Percentiles rank a stretch among this genome's conserved stretches.
phyloP scores from a whole-genome alignment of 2,329 filamentous ascomycete species.

The Stemphylium lycopersici region DNA sequence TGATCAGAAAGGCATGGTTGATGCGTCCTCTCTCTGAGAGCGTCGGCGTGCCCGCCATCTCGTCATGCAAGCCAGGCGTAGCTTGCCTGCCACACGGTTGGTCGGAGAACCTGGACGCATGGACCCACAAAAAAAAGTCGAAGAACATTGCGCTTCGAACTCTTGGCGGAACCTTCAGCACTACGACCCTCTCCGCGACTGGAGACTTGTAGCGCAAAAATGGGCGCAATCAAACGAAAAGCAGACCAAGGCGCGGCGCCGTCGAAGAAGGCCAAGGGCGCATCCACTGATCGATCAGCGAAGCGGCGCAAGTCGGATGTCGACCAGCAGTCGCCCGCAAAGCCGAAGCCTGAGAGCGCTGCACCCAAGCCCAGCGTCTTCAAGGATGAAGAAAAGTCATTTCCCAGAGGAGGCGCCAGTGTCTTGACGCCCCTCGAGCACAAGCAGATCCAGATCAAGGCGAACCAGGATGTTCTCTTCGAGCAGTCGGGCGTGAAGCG shows the following conservation, averaged over 20 bases:
- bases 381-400: conserved; percentile 83
- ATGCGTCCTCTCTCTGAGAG: too few relatives aligned
- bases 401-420: conserved; percentile 90
- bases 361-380: conserved; percentile 53
- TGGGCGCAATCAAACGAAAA: conserved; percentile 56
- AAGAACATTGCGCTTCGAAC: conserved; percentile 17
- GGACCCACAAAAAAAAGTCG: conserved; percentile 17
- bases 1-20: too few relatives aligned
- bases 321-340: conserved; percentile 34
- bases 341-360: conserved; percentile 39
- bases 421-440: conserved; percentile 91
- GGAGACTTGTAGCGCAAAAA: conserved; percentile 26
- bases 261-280: conserved; percentile 40
- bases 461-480: conserved; percentile 87
- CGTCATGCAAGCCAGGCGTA: conserved; percentile 3
- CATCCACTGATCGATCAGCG: conserved; percentile 38
- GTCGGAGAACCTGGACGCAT: conserved; percentile 16
- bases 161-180: conserved; percentile 27
- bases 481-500: conserved; percentile 74
- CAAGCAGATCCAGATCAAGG: conserved; percentile 94
- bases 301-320: conserved; percentile 49
- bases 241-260: conserved; percentile 45
- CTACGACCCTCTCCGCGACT: conserved; percentile 4
- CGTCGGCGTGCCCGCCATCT: background rate
- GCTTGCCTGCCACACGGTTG: conserved; percentile 8